These are phyloP conservation scores for Teunomyces cretensis DNA, from an alignment of 805 yeast species.

Conservation along the genomic window DNA sequence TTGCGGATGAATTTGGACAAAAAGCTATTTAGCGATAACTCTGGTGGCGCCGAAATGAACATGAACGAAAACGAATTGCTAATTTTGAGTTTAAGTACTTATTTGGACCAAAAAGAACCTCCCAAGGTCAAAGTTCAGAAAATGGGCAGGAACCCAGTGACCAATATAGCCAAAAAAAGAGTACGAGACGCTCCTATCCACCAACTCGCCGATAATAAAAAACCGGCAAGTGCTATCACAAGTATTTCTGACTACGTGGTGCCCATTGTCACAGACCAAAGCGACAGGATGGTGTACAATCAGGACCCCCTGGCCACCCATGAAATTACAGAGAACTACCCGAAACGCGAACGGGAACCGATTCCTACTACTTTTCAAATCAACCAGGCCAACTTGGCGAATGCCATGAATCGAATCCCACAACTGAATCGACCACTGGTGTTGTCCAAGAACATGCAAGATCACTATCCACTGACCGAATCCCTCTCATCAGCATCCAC, in stretches of 20 bases:
- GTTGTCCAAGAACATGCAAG: no score
- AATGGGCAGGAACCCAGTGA: not conserved
- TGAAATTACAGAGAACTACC: no score
- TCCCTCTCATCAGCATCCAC: not conserved
- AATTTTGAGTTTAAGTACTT: conserved; percentile 16
- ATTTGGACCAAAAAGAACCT: conserved; percentile 7
- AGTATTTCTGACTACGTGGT: no score
- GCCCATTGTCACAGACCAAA: no score
- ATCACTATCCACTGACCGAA: not conserved
- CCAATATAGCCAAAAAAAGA: not conserved
- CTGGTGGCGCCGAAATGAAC: conserved; percentile 6
- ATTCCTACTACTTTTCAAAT: no score
- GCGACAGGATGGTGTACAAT: no score
- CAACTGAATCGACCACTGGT: not conserved
- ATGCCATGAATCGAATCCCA: no score
- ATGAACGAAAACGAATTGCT: conserved; percentile 27
- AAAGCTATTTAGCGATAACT: conserved; percentile 11
- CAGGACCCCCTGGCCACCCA: no score
- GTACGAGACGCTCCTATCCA: not conserved
- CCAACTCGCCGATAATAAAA: no score
- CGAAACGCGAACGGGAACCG: no score
- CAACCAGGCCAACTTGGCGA: no score
- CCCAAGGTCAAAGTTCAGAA: not conserved
- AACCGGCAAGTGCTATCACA: no score
- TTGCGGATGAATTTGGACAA: conserved; percentile 20